These are phyloP conservation scores for California macrophylla DNA, from an alignment of 441 rosid genomes.

Conservation along the genomic window DNA sequence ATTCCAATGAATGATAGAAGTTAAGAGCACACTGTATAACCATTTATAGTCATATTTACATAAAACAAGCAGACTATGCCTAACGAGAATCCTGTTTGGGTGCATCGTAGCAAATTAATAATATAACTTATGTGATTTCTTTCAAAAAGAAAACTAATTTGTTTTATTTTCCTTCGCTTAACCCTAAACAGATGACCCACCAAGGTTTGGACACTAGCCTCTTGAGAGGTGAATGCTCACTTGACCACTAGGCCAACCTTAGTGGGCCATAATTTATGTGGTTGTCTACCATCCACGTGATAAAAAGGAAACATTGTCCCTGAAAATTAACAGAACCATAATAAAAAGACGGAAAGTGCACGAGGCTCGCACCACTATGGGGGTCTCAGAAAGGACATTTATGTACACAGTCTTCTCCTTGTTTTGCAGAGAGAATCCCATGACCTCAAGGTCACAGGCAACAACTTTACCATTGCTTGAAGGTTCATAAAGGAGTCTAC, in stretches of 20 bases:
- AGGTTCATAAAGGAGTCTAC: background rate
- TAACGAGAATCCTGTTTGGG: background rate
- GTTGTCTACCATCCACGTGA: slow-evolving; percentile 4
- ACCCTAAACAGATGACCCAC: background rate
- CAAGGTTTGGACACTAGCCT: background rate
- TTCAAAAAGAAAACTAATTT: background rate
- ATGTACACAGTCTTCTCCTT: background rate
- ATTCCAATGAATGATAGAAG: background rate
- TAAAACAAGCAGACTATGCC: slow-evolving; percentile 1
- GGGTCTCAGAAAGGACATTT: background rate
- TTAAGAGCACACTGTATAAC: background rate
- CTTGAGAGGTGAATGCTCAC: background rate
- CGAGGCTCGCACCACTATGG: background rate
- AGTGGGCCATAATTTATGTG: slow-evolving; percentile 1
- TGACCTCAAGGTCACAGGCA: background rate
- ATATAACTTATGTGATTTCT: background rate
- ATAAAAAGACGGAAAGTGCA: background rate
- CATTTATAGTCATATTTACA: background rate
- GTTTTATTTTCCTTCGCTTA: background rate
- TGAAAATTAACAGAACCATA: background rate
- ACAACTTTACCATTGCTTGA: background rate
- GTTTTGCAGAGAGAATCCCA: background rate
- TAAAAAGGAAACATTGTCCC: background rate
- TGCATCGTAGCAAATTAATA: background rate
- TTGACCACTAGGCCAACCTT: background rate